phyloP scores from a whole-genome alignment of 2,329 filamentous ascomycete species.

The Paecilomyces sp. region DNA sequence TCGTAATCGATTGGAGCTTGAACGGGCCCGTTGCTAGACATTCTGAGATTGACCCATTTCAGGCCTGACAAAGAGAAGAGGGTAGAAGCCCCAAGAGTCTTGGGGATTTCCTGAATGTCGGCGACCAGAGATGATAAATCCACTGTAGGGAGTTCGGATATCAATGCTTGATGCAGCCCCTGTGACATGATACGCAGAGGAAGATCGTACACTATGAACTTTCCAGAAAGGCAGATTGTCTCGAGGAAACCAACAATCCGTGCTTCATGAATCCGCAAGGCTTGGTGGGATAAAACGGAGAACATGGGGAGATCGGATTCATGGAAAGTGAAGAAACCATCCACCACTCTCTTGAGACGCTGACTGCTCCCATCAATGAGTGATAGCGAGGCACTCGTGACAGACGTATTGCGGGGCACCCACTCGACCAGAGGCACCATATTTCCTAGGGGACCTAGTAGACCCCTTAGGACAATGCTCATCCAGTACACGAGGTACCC shows the following conservation, averaged over 20 bases:
- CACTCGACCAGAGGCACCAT: constrained; percentile 28
- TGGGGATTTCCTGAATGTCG: constrained; percentile 13
- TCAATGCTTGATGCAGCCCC: constrained; percentile 16
- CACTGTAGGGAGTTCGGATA: constrained; percentile 11
- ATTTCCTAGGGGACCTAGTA: constrained; percentile 26
- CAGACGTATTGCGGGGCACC: constrained; percentile 26
- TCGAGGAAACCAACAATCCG: constrained; percentile 40
- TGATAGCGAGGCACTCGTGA: constrained; percentile 34
- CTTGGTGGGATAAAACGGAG: constrained; percentile 67
- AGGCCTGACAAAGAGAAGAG: constrained; percentile 16
- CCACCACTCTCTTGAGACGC: constrained; percentile 30
- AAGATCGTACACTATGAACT: constrained; percentile 36
- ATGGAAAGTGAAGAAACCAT: constrained; percentile 34
- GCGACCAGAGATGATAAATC: constrained; percentile 11
- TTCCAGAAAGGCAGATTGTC: constrained; percentile 30
- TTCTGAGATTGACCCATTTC: constrained; percentile 19
- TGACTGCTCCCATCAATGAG: constrained; percentile 35
- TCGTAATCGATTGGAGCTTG: constrained; percentile 44
- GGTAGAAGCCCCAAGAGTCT: constrained; percentile 12
- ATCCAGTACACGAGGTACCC: constrained; percentile 44
- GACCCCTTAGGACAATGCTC: constrained; percentile 24
- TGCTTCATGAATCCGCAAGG: constrained; percentile 55
- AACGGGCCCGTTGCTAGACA: constrained; percentile 10
- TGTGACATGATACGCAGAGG: constrained; percentile 24
- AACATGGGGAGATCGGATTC: constrained; percentile 66